Percentiles rank a stretch among this genome's conserved stretches.
Conservation (phyloP, 441 rosid species). For the Populus hybrid region DNA sequence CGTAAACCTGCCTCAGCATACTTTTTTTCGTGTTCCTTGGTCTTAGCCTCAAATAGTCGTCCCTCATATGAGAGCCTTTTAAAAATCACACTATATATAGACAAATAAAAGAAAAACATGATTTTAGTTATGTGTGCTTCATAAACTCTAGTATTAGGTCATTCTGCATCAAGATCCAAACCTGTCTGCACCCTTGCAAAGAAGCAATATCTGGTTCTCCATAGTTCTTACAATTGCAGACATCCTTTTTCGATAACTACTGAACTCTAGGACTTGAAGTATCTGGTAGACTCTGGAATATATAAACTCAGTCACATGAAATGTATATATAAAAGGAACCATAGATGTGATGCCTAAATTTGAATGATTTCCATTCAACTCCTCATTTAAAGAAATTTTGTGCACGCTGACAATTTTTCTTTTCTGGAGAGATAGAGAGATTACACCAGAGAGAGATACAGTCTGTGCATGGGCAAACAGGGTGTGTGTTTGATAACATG, state of each 20-base stretch:
- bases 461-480: not conserved
- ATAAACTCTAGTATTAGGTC: not conserved
- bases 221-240: constrained; percentile 69
- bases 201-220: constrained; percentile 59
- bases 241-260: constrained; percentile 87
- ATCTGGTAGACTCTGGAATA: constrained; percentile 53
- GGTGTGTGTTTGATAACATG: not conserved
- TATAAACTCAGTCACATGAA: constrained; percentile 10
- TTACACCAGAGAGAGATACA: too few relatives aligned
- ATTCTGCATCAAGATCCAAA: constrained; percentile 25
- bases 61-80: constrained; percentile 67
- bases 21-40: constrained; percentile 57
- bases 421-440: too few relatives aligned
- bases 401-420: too few relatives aligned
- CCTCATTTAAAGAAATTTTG: not conserved
- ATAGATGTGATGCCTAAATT: not conserved
- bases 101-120: constrained; percentile 12
- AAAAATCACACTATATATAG: constrained; percentile 68
- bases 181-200: constrained; percentile 95
- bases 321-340: not conserved
- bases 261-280: constrained; percentile 83
- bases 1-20: constrained; percentile 90
- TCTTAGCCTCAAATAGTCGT: constrained; percentile 43
- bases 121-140: not conserved
- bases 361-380: not conserved